phyloP scores from a whole-genome alignment of 2,329 filamentous ascomycete species.

The Neofusicoccum laricinum region DNA sequence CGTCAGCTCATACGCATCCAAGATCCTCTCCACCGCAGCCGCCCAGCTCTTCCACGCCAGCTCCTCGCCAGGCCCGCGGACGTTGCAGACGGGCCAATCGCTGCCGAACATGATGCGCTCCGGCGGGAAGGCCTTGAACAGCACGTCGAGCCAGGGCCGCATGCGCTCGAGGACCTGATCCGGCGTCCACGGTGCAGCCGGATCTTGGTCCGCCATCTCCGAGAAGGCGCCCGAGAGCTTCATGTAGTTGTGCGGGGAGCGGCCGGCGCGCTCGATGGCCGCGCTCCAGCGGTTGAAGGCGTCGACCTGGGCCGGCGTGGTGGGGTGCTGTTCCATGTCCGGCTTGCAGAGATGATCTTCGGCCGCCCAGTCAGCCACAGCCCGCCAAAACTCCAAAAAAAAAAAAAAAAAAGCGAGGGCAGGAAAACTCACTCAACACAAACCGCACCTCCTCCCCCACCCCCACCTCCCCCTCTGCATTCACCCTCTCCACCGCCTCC shows the following conservation, averaged over 20 bases:
- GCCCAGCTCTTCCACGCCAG: slow-evolving; percentile 75
- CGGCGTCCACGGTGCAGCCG: slow-evolving; percentile 38
- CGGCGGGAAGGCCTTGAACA: slow-evolving; percentile 70
- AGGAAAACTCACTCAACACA: slow-evolving; percentile 62
- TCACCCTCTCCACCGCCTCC: slow-evolving; percentile 45
- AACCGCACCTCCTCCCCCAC: slow-evolving; percentile 62
- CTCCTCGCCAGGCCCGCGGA: slow-evolving; percentile 55
- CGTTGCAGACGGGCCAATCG: slow-evolving; percentile 90
- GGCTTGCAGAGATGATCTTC: slow-evolving; percentile 89
- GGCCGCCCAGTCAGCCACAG: not conserved
- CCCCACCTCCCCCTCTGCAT: slow-evolving; percentile 46
- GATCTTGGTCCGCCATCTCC: slow-evolving; percentile 62
- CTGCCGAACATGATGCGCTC: slow-evolving; percentile 81
- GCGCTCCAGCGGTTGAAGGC: slow-evolving; percentile 68
- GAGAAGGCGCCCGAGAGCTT: slow-evolving; percentile 87
- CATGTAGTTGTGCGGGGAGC: slow-evolving; percentile 69
- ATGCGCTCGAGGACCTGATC: slow-evolving; percentile 62
- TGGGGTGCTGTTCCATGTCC: slow-evolving; percentile 60
- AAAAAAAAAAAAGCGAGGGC: not conserved
- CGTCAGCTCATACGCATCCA: slow-evolving; percentile 50
- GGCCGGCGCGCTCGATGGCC: slow-evolving; percentile 65
- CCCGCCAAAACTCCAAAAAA: too few species aligned
- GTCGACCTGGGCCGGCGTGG: slow-evolving; percentile 40
- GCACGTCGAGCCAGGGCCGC: slow-evolving; percentile 67
- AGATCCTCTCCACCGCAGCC: slow-evolving; percentile 56